Percentiles rank a stretch among this genome's conserved stretches.
These are phyloP conservation scores for Cadophora malorum DNA, from an alignment of 2,329 filamentous ascomycete species.

Conservation along the genomic window DNA sequence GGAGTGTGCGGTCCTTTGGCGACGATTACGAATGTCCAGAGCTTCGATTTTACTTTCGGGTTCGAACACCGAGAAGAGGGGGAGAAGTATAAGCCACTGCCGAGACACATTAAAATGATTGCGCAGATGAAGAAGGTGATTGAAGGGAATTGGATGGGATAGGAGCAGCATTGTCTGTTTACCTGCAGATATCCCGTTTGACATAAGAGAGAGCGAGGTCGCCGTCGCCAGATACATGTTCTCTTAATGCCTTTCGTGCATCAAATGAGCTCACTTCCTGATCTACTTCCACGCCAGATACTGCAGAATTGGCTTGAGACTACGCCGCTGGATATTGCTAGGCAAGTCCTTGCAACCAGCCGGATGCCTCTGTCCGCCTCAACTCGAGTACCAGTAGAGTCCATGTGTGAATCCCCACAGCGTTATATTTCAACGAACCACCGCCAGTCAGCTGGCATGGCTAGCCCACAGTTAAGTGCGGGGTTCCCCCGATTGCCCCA, in stretches of 20 bases:
- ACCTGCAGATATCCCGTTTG: neutral
- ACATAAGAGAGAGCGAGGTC: neutral
- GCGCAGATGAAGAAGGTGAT: conserved; percentile 27
- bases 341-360: too few species aligned
- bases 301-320: too few species aligned
- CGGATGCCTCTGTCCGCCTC: too few species aligned
- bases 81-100: conserved; percentile 25
- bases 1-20: conserved; percentile 25
- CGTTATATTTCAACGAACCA: neutral
- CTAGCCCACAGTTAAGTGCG: neutral
- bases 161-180: conserved; percentile 27
- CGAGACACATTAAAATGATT: conserved; percentile 26
- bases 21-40: conserved; percentile 27
- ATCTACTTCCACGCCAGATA: neutral
- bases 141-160: conserved; percentile 32
- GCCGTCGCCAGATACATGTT: neutral
- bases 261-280: neutral
- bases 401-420: neutral
- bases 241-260: neutral
- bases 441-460: neutral
- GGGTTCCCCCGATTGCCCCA: neutral
- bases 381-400: neutral
- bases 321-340: too few species aligned
- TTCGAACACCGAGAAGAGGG: conserved; percentile 21
- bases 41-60: conserved; percentile 24